These are phyloP conservation scores for Macadamia integrifolia DNA, from an alignment of 164 flowering plant genomes.

Conservation along the genomic window DNA sequence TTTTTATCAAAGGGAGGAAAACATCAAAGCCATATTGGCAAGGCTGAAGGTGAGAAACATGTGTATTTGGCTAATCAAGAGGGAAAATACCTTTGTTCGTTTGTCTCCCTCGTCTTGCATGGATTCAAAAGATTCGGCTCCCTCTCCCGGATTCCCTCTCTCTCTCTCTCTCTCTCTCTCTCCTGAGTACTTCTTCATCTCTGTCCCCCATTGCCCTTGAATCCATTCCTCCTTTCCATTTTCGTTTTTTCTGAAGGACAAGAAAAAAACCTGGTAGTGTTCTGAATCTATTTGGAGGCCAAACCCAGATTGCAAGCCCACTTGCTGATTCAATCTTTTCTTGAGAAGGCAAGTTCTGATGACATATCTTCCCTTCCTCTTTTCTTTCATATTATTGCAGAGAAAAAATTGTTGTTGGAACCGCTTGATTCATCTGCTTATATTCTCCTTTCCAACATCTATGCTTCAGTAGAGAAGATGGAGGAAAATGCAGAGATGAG, in stretches of 20 bases:
- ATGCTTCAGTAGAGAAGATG: slow-evolving; percentile 18
- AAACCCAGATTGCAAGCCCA: slow-evolving; percentile 51
- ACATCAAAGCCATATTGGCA: too few species aligned
- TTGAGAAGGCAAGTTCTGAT: slow-evolving; percentile 54
- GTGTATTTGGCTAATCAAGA: too few species aligned
- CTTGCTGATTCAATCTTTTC: slow-evolving; percentile 56
- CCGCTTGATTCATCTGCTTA: slow-evolving; percentile 26
- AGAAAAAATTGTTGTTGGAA: slow-evolving; percentile 19
- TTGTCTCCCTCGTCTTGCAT: too few species aligned
- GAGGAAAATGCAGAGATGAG: slow-evolving; percentile 22
- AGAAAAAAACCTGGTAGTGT: slow-evolving; percentile 48
- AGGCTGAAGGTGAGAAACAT: too few species aligned
- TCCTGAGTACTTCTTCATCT: too few species aligned
- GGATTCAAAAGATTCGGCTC: too few species aligned
- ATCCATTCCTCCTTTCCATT: too few species aligned
- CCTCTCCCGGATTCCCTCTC: too few species aligned
- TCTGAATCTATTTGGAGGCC: slow-evolving; percentile 53
- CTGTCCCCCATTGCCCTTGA: too few species aligned
- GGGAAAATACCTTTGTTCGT: too few species aligned
- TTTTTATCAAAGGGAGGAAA: too few species aligned
- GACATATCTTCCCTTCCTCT: background rate
- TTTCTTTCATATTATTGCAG: slow-evolving; percentile 14
- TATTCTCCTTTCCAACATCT: slow-evolving; percentile 27
- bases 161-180: too few species aligned
- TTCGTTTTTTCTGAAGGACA: slow-evolving; percentile 64